These are phyloP conservation scores for Leishmania turanica DNA, from an alignment of 208 protist species.

Conservation along the genomic window DNA sequence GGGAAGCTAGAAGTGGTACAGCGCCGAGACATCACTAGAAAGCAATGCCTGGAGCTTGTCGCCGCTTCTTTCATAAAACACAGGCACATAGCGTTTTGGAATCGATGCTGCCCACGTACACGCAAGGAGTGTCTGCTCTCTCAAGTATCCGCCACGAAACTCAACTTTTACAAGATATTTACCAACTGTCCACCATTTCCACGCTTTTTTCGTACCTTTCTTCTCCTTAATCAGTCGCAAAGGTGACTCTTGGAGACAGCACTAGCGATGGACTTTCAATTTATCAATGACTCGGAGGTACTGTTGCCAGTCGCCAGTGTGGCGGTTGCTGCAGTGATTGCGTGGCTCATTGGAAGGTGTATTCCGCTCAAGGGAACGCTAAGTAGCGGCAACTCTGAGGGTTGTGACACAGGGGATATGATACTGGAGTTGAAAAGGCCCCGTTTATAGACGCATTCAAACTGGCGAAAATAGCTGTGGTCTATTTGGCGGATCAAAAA, in stretches of 20 bases:
- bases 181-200: neutral
- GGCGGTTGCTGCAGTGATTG: constrained; percentile 12
- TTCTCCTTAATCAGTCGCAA: neutral
- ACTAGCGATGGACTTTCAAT: constrained; percentile 40
- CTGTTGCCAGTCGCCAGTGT: constrained; percentile 34
- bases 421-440: neutral
- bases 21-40: neutral
- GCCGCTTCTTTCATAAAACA: neutral
- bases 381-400: neutral
- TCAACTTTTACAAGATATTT: neutral
- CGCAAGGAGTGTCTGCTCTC: neutral
- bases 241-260: neutral
- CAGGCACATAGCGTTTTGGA: no score
- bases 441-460: neutral
- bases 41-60: neutral
- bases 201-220: neutral
- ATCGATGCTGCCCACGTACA: neutral
- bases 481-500: neutral
- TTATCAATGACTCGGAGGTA: constrained; percentile 30
- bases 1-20: neutral
- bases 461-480: neutral
- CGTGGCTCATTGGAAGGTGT: constrained; percentile 18
- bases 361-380: neutral
- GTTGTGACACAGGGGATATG: neutral
- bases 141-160: neutral